Evolutionary conservation across 225 moss, liverwort and hornwort species (phyloP).

Genomic region (Bryoerythrophyllum caledonicum): DNA sequence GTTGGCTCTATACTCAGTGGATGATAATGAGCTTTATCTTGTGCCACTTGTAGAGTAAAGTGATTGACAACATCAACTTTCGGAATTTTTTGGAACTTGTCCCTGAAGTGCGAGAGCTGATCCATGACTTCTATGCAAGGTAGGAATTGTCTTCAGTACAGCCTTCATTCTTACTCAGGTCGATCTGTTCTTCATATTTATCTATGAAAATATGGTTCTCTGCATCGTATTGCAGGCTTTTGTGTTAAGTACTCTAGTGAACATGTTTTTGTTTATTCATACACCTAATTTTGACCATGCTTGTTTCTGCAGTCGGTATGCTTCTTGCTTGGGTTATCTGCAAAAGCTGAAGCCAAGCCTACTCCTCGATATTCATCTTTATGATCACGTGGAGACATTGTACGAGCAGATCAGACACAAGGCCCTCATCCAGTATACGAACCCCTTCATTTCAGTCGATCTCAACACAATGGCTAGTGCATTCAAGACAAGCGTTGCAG

Average conservation of each 20-base stretch:
- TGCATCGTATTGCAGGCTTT: neutral
- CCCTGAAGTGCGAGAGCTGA: conserved; percentile 97
- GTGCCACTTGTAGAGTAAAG: conserved; percentile 71
- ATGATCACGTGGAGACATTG: conserved; percentile 94
- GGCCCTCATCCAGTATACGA: conserved; percentile 97
- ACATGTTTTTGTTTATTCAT: neutral
- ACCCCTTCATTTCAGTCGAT: conserved; percentile 97
- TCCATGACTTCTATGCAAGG: conserved; percentile 98
- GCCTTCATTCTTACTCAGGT: neutral
- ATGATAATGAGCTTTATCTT: conserved; percentile 13
- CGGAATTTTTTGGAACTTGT: conserved; percentile 96
- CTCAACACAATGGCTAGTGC: conserved; percentile 98
- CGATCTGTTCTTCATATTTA: neutral
- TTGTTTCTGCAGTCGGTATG: conserved; percentile 81
- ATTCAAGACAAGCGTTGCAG: conserved; percentile 96
- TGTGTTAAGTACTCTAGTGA: neutral
- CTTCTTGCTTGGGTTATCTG: conserved; percentile 96
- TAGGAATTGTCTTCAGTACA: conserved; percentile 20
- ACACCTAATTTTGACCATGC: conserved; percentile 11
- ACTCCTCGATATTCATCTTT: conserved; percentile 88
- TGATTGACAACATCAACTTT: conserved; percentile 98
- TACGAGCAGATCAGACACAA: conserved; percentile 97
- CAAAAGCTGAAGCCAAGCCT: conserved; percentile 94
- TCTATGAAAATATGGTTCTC: neutral
- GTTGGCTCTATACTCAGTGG: neutral